phyloP scores from a whole-genome alignment of 2,329 filamentous ascomycete species.

The Phoma sp. region DNA sequence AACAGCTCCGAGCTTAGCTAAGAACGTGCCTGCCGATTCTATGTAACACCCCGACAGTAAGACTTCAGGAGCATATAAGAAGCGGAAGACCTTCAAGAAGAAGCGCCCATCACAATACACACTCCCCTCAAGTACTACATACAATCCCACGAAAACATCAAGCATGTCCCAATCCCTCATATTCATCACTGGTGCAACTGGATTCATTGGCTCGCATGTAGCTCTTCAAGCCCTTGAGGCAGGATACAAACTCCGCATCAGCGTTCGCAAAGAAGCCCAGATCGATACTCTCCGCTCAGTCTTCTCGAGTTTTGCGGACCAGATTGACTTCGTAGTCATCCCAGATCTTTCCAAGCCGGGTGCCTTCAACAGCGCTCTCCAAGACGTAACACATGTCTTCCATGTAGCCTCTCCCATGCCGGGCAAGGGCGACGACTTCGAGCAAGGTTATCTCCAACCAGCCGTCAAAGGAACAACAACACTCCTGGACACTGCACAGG shows the following conservation, averaged over 20 bases:
- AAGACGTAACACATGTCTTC: constrained; percentile 33
- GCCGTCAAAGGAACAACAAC: constrained; percentile 32
- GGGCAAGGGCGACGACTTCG: constrained; percentile 20
- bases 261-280: constrained; percentile 27
- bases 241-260: constrained; percentile 37
- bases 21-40: too few species aligned
- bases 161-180: constrained; percentile 25
- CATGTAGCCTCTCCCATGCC: constrained; percentile 41
- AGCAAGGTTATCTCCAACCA: constrained; percentile 30
- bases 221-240: constrained; percentile 26
- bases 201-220: constrained; percentile 35
- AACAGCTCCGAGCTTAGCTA: too few species aligned
- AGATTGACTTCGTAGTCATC: constrained; percentile 22
- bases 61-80: too few species aligned
- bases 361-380: constrained; percentile 22
- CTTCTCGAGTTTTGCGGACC: constrained; percentile 14
- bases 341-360: constrained; percentile 19
- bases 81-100: too few species aligned
- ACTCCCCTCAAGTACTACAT: too few species aligned
- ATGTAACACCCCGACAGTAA: too few species aligned
- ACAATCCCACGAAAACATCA: background rate
- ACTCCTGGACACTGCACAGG: constrained; percentile 31
- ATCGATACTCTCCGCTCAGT: constrained; percentile 11
- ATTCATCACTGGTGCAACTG: constrained; percentile 38
- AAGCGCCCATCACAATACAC: too few species aligned